Percentiles rank a stretch among this genome's conserved stretches.
These are phyloP conservation scores for Primulina huaijiensis DNA, from an alignment of 257 asterid genomes.

Conservation along the genomic window DNA sequence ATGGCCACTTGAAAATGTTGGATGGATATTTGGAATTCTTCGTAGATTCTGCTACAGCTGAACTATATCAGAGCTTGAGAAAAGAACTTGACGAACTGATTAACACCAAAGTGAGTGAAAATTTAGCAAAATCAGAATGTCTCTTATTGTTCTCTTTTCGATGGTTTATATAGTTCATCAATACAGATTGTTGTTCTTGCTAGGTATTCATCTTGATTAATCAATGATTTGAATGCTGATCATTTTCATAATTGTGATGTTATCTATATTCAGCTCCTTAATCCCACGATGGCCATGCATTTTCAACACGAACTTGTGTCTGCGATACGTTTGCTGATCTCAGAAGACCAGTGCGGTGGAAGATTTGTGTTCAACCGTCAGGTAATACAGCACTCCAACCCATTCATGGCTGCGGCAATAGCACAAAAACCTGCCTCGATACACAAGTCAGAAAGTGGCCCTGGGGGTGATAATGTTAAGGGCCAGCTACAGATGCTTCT, in stretches of 20 bases:
- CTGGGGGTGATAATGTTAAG: conserved; percentile 94
- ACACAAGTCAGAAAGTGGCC: conserved; percentile 57
- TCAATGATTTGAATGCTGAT: neutral
- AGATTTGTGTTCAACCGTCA: conserved; percentile 65
- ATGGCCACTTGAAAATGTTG: conserved; percentile 84
- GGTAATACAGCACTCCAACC: conserved; percentile 36
- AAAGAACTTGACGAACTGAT: conserved; percentile 74
- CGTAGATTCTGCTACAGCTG: conserved; percentile 68
- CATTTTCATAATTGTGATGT: conserved; percentile 8
- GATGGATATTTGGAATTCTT: conserved; percentile 89
- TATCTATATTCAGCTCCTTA: conserved; percentile 56
- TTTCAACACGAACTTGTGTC: conserved; percentile 68
- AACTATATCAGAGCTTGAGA: conserved; percentile 63
- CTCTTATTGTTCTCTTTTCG: conserved; percentile 1
- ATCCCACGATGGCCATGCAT: conserved; percentile 69
- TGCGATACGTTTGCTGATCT: conserved; percentile 68
- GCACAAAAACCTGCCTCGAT: conserved; percentile 32
- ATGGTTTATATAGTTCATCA: neutral
- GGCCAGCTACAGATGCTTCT: conserved; percentile 83
- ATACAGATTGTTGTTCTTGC: conserved; percentile 12
- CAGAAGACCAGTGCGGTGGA: conserved; percentile 70
- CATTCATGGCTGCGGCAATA: conserved; percentile 31
- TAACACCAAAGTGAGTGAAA: conserved; percentile 64
- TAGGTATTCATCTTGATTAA: neutral
- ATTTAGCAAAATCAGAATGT: conserved; percentile 18